Base-by-base conservation (phyloP, 2,329 filamentous ascomycete genomes). In the Coniochaeta sp. region DNA sequence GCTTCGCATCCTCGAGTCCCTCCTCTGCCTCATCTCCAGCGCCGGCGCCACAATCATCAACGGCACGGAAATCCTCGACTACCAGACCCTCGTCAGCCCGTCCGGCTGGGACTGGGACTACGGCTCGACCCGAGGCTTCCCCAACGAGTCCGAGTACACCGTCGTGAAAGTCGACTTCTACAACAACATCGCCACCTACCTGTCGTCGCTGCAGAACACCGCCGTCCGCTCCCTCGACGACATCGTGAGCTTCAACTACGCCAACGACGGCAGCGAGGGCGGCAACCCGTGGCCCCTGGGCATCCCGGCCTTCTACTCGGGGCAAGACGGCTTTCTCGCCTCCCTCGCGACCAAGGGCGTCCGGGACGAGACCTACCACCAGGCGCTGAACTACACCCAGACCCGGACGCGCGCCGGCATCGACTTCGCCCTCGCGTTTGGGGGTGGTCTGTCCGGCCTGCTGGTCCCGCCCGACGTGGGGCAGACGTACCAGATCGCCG, bases 81-180 rank as follows among this genome's bases (percentile, higher is more conserved):
- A 84, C 66, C 71, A 86, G 67, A 82, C 74, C 0, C 82, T 90
- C 26, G 80, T 91, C 14, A 82, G 81, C 34, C 86, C 84, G 0
- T 70, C 81, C 56, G 86, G 87, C n/a, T 92, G 88, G 88, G 78
- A 91, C 71, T 92, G 89, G 81, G 87, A 89, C 66, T 88, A 84
- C 63, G 87, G 88, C 16, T 78, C 74, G 6, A 79, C 76, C 1
- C 81, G 86, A 4, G 86, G 86, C 2, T 85, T 76, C 66, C 74
- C 85, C n/a, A 90, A 91, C 62, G 84, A 90, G 72, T 90, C 86
- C 16, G 88, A 91, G 70, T 91, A 87, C 72, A 89, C 85, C 0
- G 84, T 88, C 56, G 79, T 91, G 64, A 90, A 90, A 70, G 84
- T 87, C 0, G 86, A 89, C 69, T 88, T 88, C 66, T 88, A 88